phyloP scores from a whole-genome alignment of 768 basidiomycete genomes.

The Rhodotorula sphaerocarpa region DNA sequence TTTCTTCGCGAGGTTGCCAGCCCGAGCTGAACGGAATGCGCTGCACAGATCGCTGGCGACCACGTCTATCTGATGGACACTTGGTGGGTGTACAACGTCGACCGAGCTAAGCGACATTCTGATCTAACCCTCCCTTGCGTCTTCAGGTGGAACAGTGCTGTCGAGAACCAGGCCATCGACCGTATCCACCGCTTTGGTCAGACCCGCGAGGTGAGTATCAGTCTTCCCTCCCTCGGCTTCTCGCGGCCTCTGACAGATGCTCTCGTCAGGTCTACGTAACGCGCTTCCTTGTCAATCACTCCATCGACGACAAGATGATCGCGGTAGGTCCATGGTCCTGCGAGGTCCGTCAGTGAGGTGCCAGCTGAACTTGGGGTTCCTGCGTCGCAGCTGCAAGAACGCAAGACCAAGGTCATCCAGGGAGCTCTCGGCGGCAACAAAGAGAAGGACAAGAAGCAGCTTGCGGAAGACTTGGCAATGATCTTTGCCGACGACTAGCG shows the following conservation, averaged over 20 bases:
- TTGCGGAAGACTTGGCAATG: slow-evolving; percentile 69
- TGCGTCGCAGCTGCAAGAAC: slow-evolving; percentile 53
- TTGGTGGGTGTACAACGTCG: slow-evolving; percentile 40
- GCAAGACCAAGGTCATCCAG: slow-evolving; percentile 77
- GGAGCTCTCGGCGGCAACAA: slow-evolving; percentile 63
- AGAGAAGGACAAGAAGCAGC: slow-evolving; percentile 52
- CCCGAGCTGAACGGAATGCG: no score
- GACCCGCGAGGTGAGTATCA: slow-evolving; percentile 24
- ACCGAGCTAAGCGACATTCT: no score
- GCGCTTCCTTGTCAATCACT: slow-evolving; percentile 30
- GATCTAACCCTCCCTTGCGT: no score
- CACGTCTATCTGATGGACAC: slow-evolving; percentile 60
- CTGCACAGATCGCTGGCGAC: slow-evolving; percentile 57
- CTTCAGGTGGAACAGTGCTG: slow-evolving; percentile 12
- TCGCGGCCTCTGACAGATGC: not conserved
- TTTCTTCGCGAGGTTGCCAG: slow-evolving; percentile 43
- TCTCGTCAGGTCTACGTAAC: slow-evolving; percentile 25
- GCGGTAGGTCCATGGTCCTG: not conserved
- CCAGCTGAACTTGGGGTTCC: slow-evolving; percentile 48
- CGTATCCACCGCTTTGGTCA: slow-evolving; percentile 40
- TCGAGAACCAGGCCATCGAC: slow-evolving; percentile 36
- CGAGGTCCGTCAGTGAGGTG: not conserved
- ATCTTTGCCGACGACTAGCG: slow-evolving; percentile 55
- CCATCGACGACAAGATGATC: slow-evolving; percentile 40
- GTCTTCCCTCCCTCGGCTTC: not conserved